Base-by-base conservation (phyloP, 2,329 filamentous ascomycete species). In the Paraphaeosphaeria sporulosa region DNA sequence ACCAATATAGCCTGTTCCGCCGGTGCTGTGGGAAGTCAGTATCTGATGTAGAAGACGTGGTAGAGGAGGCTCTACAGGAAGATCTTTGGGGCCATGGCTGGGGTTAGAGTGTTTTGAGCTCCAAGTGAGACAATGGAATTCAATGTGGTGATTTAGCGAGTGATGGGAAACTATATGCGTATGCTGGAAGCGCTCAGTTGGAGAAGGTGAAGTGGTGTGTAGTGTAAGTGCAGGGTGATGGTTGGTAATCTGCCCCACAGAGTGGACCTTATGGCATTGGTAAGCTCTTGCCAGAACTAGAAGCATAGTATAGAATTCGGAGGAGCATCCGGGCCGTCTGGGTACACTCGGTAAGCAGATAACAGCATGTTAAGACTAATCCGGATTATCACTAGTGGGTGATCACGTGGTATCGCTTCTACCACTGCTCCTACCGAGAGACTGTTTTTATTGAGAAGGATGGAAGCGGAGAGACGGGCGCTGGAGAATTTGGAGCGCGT, bases 1-100 rank as follows among this genome's bases (percentile, higher is more conserved):
- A 6, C 84, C 84, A 50, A 86, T 85, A 66, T 85, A 86, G 34
- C 84, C 84, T 17, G 83, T 84, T 4, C 72, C 78, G 21, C 83
- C 83, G 36, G 82, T 85, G 15, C 83, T 85, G 30, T 1, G 21
- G n/a, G 1, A 4, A 1, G 9, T 36, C 2, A 50, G 25, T 50
- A 34, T 19, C 25, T n/a, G 2, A 36, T 19, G 8, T 7, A 13
- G 25, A 42, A 23, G 17, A n/a, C 17, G n/a, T 40, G 15, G 38
- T 7, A 40, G 19, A 4, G n/a, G 38, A n/a, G 30, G 15, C 7
- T 1, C 1, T 66, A 72, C 72, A 75, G 53, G 62, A 75, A 76
- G 55, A 77, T 61, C 57, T 71, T 77, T 6, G 74, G 75, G 30
- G 67, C 54, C 75, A 73, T 72, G 2, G 38, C 5, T 40, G 15